Evolutionary conservation across 225 moss, liverwort and hornwort species (phyloP), one percentile per base, ranked within the genome.

Genomic region (Climacium dendroides): DNA sequence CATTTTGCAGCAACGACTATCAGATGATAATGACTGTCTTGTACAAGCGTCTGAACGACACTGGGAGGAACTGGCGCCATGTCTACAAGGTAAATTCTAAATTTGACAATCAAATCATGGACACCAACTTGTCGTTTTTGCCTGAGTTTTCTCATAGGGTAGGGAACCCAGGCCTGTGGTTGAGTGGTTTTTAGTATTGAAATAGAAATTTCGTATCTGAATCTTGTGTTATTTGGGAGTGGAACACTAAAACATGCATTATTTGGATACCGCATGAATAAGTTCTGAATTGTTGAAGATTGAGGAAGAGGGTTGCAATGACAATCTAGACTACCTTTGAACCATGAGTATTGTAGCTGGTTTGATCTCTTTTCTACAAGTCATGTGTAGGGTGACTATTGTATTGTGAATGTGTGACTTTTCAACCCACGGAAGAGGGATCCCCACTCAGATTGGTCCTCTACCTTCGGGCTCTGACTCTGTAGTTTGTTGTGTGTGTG

Each of bases 11-110:
- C 91, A 95, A 96, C 85, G 99, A 99, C 86, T 96, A 95, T 61
- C 97, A 97, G 90, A 94, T 99, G 97, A 97, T 99, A 65, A 99
- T 99, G 99, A 91, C 92, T 14, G 95, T 99, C 66, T 85, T 99
- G 89, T 99, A 95, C 89, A 97, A 95, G 92, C 97, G 99, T 65
- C 84, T 99, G 66, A 96, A 97, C 74, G 99, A 99, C 83, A 94
- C 91, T 18, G 99, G 99, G 39, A 94, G 93, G 80, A 99, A 97
- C 87, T 99, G 99, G 99, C 96, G 99, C 47, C 99, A 99, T 90
- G 99, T 99, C 30, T 99, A 99, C 92, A 99, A 99, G 96, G 99
- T 99, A 84, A 60, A 74, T 43, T 83, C 34, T 32, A 43, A 74
- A 20, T 57, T 74, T 62, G 7, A 39, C 18, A n/a, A 23, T 37